Percentiles rank a stretch among this genome's conserved stretches.
These are phyloP conservation scores for Raddia guianensis DNA, from an alignment of 176 grass and related monocot species.

Conservation along the genomic window DNA sequence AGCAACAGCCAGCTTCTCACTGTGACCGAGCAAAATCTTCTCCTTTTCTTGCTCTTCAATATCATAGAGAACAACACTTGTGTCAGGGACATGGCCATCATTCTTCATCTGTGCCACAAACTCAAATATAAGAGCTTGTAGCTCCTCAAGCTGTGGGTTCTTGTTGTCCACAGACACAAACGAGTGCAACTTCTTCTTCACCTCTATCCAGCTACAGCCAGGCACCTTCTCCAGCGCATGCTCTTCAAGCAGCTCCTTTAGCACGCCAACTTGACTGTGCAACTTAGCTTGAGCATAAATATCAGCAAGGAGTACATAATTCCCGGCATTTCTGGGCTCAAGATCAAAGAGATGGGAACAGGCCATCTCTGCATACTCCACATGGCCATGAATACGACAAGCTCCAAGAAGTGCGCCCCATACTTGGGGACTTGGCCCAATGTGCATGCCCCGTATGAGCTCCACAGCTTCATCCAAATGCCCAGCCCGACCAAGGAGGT, in stretches of 20 bases:
- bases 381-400: slow-evolving; percentile 73
- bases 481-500: slow-evolving; percentile 75
- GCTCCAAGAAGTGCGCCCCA: slow-evolving; percentile 89
- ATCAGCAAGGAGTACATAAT: slow-evolving; percentile 88
- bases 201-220: slow-evolving; percentile 95
- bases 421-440: slow-evolving; percentile 62
- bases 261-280: slow-evolving; percentile 58
- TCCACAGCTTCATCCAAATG: slow-evolving; percentile 60
- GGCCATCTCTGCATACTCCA: slow-evolving; percentile 79
- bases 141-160: slow-evolving; percentile 61
- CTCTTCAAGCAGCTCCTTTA: slow-evolving; percentile 77
- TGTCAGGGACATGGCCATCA: slow-evolving; percentile 72
- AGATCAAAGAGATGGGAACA: slow-evolving; percentile 79
- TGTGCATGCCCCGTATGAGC: slow-evolving; percentile 61
- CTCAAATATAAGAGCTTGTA: slow-evolving; percentile 60
- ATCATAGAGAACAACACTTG: slow-evolving; percentile 66
- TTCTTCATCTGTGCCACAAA: slow-evolving; percentile 69
- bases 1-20: slow-evolving; percentile 87
- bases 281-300: slow-evolving; percentile 76
- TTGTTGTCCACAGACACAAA: slow-evolving; percentile 74
- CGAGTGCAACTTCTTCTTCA: slow-evolving; percentile 69
- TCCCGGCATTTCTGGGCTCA: slow-evolving; percentile 86
- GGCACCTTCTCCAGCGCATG: slow-evolving; percentile 63
- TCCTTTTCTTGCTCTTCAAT: slow-evolving; percentile 80
- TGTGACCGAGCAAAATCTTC: slow-evolving; percentile 84